phyloP scores from a whole-genome alignment of 2,329 filamentous ascomycete species.

The Neofusicoccum umdonicola region DNA sequence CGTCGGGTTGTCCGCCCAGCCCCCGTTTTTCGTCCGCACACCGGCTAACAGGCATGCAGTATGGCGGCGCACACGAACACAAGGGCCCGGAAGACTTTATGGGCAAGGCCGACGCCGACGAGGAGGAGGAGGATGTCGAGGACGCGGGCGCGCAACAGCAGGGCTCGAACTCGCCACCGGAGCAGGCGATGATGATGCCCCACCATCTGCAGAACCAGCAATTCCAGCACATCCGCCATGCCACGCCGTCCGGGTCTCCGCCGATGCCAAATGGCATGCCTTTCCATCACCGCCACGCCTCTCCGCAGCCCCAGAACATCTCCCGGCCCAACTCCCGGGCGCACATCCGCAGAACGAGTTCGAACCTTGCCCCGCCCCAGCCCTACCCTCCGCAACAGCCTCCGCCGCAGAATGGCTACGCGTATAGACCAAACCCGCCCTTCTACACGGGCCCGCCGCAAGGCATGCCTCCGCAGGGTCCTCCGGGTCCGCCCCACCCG shows the following conservation, averaged over 20 bases:
- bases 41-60: constrained; percentile 54
- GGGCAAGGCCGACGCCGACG: constrained; percentile 67
- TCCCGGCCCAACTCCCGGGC: constrained; percentile 80
- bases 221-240: constrained; percentile 80
- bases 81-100: constrained; percentile 93
- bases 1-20: constrained; percentile 33
- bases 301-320: constrained; percentile 73
- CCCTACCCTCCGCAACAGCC: constrained; percentile 41
- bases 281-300: constrained; percentile 71
- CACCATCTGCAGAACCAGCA: constrained; percentile 51
- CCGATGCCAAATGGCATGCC: constrained; percentile 76
- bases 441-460: constrained; percentile 70
- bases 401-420: constrained; percentile 62
- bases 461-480: constrained; percentile 45
- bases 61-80: constrained; percentile 90
- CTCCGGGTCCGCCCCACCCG: constrained; percentile 35
- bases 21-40: neutral
- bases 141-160: constrained; percentile 68
- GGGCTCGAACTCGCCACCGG: constrained; percentile 63
- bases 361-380: constrained; percentile 67
- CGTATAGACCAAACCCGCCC: constrained; percentile 80
- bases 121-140: constrained; percentile 76
- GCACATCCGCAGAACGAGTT: constrained; percentile 71
- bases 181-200: constrained; percentile 54
- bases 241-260: constrained; percentile 82